Evolutionary conservation across 2,329 filamentous ascomycete genomes (phyloP).

Genomic region (Xenoacremonium recifei): DNA sequence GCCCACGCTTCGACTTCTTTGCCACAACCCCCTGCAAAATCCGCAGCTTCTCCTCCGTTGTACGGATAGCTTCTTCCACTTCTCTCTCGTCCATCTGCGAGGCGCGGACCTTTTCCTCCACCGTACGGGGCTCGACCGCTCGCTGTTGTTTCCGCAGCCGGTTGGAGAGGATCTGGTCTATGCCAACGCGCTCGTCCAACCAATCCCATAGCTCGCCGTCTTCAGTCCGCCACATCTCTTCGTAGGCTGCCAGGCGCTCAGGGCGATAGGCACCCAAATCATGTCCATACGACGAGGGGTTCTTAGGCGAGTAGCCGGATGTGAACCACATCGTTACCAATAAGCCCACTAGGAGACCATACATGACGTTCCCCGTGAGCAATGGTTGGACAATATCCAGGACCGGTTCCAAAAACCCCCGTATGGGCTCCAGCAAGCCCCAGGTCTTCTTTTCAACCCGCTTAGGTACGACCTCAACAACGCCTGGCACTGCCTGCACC

Average conservation of each 20-base stretch:
- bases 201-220: slow-evolving; percentile 91
- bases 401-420: slow-evolving; percentile 66
- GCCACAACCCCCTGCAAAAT: slow-evolving; percentile 71
- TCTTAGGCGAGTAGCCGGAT: slow-evolving; percentile 47
- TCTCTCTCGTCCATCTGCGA: slow-evolving; percentile 69
- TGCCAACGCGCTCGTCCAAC: slow-evolving; percentile 81
- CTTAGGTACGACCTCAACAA: slow-evolving; percentile 41
- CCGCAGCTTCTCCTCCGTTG: slow-evolving; percentile 82
- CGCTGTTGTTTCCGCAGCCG: slow-evolving; percentile 39
- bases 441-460: slow-evolving; percentile 54
- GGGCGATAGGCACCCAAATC: slow-evolving; percentile 39
- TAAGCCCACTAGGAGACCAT: slow-evolving; percentile 70
- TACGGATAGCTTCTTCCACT: slow-evolving; percentile 74
- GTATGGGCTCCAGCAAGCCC: slow-evolving; percentile 80
- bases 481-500: slow-evolving; percentile 43
- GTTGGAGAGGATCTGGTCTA: slow-evolving; percentile 57
- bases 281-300: slow-evolving; percentile 34
- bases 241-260: slow-evolving; percentile 78
- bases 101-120: slow-evolving; percentile 58
- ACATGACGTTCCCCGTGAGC: slow-evolving; percentile 73
- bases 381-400: slow-evolving; percentile 68
- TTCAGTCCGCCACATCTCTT: slow-evolving; percentile 87
- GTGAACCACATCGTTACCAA: slow-evolving; percentile 75
- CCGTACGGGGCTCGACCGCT: slow-evolving; percentile 52
- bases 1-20: slow-evolving; percentile 36